A percentile compares a stretch with the other conserved stretches of the same genome.
Evolutionary conservation across 345 rosid species (phyloP).

Genomic region (Noccaea caerulescens): DNA sequence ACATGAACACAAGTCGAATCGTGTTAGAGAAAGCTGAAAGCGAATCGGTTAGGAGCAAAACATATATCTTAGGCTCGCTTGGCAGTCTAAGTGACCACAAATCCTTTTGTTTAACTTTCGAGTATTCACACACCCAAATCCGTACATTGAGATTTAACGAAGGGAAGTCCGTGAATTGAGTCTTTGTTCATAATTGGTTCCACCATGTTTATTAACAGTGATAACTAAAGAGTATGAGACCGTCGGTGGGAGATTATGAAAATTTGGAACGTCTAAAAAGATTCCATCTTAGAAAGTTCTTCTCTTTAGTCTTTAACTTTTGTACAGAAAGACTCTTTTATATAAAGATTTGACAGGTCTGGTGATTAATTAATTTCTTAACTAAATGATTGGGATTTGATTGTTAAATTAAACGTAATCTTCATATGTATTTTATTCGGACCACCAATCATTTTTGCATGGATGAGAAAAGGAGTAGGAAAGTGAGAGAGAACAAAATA

Average conservation of each 20-base stretch:
- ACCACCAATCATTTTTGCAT: constrained; percentile 24
- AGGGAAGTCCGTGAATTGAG: background rate
- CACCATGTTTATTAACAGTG: constrained; percentile 30
- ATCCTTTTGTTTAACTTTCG: no score
- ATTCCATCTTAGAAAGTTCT: constrained; percentile 19
- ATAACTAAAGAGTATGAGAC: background rate
- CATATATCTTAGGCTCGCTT: background rate
- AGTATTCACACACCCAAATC: background rate
- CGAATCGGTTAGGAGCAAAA: background rate
- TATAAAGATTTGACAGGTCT: constrained; percentile 24
- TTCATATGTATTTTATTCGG: background rate
- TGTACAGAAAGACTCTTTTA: constrained; percentile 30
- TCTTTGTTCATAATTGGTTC: background rate
- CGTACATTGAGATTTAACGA: constrained; percentile 1
- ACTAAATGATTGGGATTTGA: constrained; percentile 24
- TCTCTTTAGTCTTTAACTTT: constrained; percentile 15
- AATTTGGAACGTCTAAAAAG: constrained; percentile 14
- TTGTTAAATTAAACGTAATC: constrained; percentile 23
- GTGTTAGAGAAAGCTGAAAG: background rate
- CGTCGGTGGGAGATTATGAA: constrained; percentile 41
- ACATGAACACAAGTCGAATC: background rate
- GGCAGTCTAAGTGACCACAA: background rate
- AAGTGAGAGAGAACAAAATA: background rate
- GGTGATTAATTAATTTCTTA: constrained; percentile 22
- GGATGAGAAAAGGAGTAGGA: background rate